These are phyloP conservation scores for Begonia loranthoides DNA, from an alignment of 306 rosid species.

Conservation along the genomic window DNA sequence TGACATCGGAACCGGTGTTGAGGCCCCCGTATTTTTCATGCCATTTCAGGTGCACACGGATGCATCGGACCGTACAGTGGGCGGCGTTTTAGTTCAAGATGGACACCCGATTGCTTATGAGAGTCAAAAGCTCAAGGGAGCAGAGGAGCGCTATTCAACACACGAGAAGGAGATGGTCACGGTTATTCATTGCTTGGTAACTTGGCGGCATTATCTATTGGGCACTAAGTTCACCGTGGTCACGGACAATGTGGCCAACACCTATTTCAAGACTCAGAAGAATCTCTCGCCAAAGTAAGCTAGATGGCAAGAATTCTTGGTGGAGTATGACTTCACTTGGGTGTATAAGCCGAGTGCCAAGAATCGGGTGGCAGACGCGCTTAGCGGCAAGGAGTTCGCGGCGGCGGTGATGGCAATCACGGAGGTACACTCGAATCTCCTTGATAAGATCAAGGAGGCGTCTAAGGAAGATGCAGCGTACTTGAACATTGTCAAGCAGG, in stretches of 20 bases:
- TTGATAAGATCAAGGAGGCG: too few relatives aligned
- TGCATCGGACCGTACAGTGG: too few relatives aligned
- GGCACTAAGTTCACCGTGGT: neutral
- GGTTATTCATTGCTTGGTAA: neutral
- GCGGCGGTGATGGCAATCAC: neutral
- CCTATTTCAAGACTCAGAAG: conserved; percentile 2
- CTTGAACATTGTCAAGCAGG: too few relatives aligned
- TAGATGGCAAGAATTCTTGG: conserved; percentile 1
- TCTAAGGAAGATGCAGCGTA: too few relatives aligned
- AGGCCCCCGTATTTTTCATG: neutral
- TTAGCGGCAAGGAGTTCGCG: neutral
- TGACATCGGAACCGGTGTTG: neutral
- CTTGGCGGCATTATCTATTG: neutral
- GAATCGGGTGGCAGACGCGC: conserved; percentile 1
- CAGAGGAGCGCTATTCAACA: too few relatives aligned
- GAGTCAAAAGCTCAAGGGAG: too few relatives aligned
- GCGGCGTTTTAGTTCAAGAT: too few relatives aligned
- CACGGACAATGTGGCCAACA: conserved; percentile 4
- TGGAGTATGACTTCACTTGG: conserved; percentile 1
- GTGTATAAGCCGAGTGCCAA: neutral
- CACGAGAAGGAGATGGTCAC: too few relatives aligned
- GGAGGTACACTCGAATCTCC: neutral
- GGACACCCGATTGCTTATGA: too few relatives aligned
- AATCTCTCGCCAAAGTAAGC: conserved; percentile 6
- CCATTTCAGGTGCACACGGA: neutral